These are phyloP conservation scores for Cryphonectria nitschkei DNA, from an alignment of 2,329 filamentous ascomycete species.

Conservation along the genomic window DNA sequence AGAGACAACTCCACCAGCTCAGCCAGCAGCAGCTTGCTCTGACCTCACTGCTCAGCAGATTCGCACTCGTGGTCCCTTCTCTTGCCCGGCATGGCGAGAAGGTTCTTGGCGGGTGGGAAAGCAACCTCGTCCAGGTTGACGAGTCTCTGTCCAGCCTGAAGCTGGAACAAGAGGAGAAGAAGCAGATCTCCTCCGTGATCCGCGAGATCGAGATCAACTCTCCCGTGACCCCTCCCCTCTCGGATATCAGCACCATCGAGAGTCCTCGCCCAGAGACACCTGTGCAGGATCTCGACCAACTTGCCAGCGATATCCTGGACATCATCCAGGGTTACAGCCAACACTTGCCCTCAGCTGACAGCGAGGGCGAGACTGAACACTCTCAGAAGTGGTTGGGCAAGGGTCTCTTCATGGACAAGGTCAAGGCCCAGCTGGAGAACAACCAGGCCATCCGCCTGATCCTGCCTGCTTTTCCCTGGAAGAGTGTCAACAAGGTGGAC, in stretches of 20 bases:
- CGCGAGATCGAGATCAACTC: neutral
- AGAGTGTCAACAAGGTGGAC: slow-evolving; percentile 34
- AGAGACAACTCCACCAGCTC: slow-evolving; percentile 3
- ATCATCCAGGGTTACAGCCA: slow-evolving; percentile 1
- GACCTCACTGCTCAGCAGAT: neutral
- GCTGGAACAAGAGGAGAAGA: slow-evolving; percentile 1
- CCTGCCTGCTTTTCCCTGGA: slow-evolving; percentile 31
- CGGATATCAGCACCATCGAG: neutral
- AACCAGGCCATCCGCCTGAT: slow-evolving; percentile 9
- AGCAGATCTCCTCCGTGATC: neutral
- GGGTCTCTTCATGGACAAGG: slow-evolving; percentile 7
- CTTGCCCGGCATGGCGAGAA: neutral
- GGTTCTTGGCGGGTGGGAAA: neutral
- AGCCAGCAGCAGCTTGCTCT: neutral
- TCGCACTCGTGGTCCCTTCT: neutral
- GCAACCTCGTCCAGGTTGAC: neutral
- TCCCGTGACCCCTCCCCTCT: neutral
- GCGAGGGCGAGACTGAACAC: neutral
- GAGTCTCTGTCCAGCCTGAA: neutral
- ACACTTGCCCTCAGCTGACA: neutral
- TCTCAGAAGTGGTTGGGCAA: slow-evolving; percentile 1
- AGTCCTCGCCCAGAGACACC: neutral
- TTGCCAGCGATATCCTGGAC: slow-evolving; percentile 5
- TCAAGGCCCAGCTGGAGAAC: slow-evolving; percentile 10
- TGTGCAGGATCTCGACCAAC: neutral